These are phyloP conservation scores for Leptographium lundbergii DNA, from an alignment of 2,329 filamentous ascomycete species.

Conservation along the genomic window DNA sequence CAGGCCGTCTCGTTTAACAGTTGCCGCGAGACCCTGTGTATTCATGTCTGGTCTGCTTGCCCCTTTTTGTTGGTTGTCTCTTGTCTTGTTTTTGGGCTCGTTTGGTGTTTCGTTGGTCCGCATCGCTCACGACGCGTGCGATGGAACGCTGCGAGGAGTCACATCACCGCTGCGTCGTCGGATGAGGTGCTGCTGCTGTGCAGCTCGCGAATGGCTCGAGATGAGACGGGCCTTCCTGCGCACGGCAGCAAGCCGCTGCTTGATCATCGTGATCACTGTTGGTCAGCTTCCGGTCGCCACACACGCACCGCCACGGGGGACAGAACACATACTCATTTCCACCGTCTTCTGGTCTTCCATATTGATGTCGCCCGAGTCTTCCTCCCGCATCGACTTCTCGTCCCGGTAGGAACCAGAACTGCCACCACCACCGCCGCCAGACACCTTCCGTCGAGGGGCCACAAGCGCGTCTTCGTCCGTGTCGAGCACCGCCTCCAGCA, in stretches of 20 bases:
- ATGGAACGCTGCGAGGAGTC: conserved; percentile 41
- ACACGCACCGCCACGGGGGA: neutral
- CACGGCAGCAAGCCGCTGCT: conserved; percentile 39
- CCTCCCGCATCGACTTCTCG: conserved; percentile 29
- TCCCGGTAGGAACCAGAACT: conserved; percentile 21
- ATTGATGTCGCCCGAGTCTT: conserved; percentile 38
- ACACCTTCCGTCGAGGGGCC: conserved; percentile 22
- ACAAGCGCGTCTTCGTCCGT: conserved; percentile 49
- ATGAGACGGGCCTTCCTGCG: conserved; percentile 51
- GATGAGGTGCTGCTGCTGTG: conserved; percentile 27
- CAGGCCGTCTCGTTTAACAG: neutral
- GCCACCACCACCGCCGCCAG: conserved; percentile 7
- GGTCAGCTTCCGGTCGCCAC: conserved; percentile 5
- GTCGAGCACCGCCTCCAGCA: conserved; percentile 91
- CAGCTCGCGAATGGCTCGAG: conserved; percentile 41
- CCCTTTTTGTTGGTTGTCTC: neutral
- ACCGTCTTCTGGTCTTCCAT: conserved; percentile 61
- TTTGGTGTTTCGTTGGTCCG: neutral
- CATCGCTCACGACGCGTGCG: conserved; percentile 24
- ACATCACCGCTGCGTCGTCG: conserved; percentile 43
- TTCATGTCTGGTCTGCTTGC: neutral
- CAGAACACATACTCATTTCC: conserved; percentile 50
- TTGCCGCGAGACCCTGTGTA: neutral
- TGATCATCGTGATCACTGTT: conserved; percentile 51
- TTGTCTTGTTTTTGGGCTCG: neutral